phyloP scores from a whole-genome alignment of 345 rosid genomes.

The Brassica napus region Da-Ae NC_063435.1:6949001-6949500 shows the following conservation, averaged over 20 bases:
- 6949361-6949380: too few species aligned
- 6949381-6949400: too few species aligned
- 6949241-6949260: conserved; percentile 48
- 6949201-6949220: conserved; percentile 23
- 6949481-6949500: conserved; percentile 34
- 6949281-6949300: conserved; percentile 30
- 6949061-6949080: conserved; percentile 34
- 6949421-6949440: too few species aligned
- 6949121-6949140: conserved; percentile 18
- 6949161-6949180: conserved; percentile 24
- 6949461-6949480: conserved; percentile 39
- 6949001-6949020: conserved; percentile 13
- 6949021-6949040: conserved; percentile 32
- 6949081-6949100: conserved; percentile 40
- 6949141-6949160: conserved; percentile 32
- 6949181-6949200: conserved; percentile 4
- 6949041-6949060: conserved; percentile 27
- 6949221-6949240: conserved; percentile 29
- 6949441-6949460: too few species aligned
- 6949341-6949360: too few species aligned
- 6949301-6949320: conserved; percentile 33
- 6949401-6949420: too few species aligned
- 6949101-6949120: conserved; percentile 35
- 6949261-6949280: conserved; percentile 57
- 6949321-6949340: too few species aligned